Evolutionary conservation across 768 basidiomycete genomes (phyloP).

Genomic region (Fomitopsis pulvina): DNA sequence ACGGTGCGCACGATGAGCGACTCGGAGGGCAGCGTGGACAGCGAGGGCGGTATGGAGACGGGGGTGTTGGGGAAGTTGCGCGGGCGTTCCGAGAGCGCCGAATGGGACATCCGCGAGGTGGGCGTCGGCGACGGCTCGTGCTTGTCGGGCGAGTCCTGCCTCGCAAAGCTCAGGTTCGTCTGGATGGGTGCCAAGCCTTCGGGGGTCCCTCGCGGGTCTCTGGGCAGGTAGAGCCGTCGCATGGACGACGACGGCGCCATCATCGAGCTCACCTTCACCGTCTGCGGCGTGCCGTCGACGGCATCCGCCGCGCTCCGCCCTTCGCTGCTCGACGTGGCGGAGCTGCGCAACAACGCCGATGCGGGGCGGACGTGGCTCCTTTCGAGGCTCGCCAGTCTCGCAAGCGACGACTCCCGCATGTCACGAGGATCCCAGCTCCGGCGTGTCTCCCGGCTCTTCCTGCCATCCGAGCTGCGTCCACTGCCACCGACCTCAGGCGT

Average conservation of each 20-base stretch:
- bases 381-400: slow-evolving; percentile 22
- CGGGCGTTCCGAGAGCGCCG: slow-evolving; percentile 31
- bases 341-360: slow-evolving; percentile 15
- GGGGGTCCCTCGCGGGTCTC: slow-evolving; percentile 45
- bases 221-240: slow-evolving; percentile 50
- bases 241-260: slow-evolving; percentile 24
- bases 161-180: slow-evolving; percentile 12
- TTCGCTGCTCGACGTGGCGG: slow-evolving; percentile 25
- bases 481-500: slow-evolving; percentile 31
- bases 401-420: slow-evolving; percentile 17
- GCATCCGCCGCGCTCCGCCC: slow-evolving; percentile 16
- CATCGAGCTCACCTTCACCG: slow-evolving; percentile 10
- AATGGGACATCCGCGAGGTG: slow-evolving; percentile 25
- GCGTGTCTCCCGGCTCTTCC: slow-evolving; percentile 44
- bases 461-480: slow-evolving; percentile 48
- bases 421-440: slow-evolving; percentile 36
- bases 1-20: slow-evolving; percentile 25
- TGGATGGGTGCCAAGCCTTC: slow-evolving; percentile 12
- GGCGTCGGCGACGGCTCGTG: slow-evolving; percentile 45
- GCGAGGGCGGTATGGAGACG: slow-evolving; percentile 50
- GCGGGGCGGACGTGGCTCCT: slow-evolving; percentile 12
- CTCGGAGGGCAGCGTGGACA: slow-evolving; percentile 57
- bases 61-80: slow-evolving; percentile 41
- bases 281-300: slow-evolving; percentile 17
- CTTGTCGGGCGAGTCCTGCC: slow-evolving; percentile 24